Percentiles rank a stretch among this genome's conserved stretches.
Evolutionary conservation across 345 rosid genomes (phyloP).

Genomic region (Capsella bursapastoris): DNA sequence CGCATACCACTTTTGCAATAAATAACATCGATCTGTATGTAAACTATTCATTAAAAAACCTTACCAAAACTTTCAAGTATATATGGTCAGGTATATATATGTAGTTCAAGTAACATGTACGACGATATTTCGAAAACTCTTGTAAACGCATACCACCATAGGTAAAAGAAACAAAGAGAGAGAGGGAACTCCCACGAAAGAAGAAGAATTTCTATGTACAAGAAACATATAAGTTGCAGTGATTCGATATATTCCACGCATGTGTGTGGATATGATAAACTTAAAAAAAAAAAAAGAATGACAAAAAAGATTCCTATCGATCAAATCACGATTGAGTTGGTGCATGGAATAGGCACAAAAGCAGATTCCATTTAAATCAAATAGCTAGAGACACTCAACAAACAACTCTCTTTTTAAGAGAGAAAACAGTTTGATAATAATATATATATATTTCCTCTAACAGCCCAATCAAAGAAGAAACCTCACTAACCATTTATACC

Average conservation of each 20-base stretch:
- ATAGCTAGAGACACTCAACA: slow-evolving; percentile 32
- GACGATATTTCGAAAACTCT: too few relatives aligned
- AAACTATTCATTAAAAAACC: neutral
- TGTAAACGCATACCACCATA: neutral
- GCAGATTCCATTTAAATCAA: slow-evolving; percentile 41
- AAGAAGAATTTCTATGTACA: neutral
- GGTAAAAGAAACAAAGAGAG: neutral
- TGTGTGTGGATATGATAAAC: slow-evolving; percentile 41
- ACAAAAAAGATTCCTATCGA: slow-evolving; percentile 34
- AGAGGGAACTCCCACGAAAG: neutral
- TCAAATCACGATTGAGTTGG: slow-evolving; percentile 39
- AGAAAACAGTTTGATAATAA: slow-evolving; percentile 17
- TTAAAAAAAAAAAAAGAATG: slow-evolving; percentile 5
- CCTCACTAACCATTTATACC: slow-evolving; percentile 23
- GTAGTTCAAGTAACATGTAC: too few relatives aligned
- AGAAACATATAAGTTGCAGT: slow-evolving; percentile 16
- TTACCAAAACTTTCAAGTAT: neutral
- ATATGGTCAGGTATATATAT: too few relatives aligned
- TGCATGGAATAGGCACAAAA: slow-evolving; percentile 40
- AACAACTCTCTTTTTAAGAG: slow-evolving; percentile 11
- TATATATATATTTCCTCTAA: slow-evolving; percentile 30
- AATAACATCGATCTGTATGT: neutral
- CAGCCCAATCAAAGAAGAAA: slow-evolving; percentile 22
- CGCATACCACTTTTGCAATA: neutral
- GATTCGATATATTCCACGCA: slow-evolving; percentile 28